Conservation (phyloP, 306 rosid genomes). For the Trichosanthes cucumerina region DNA sequence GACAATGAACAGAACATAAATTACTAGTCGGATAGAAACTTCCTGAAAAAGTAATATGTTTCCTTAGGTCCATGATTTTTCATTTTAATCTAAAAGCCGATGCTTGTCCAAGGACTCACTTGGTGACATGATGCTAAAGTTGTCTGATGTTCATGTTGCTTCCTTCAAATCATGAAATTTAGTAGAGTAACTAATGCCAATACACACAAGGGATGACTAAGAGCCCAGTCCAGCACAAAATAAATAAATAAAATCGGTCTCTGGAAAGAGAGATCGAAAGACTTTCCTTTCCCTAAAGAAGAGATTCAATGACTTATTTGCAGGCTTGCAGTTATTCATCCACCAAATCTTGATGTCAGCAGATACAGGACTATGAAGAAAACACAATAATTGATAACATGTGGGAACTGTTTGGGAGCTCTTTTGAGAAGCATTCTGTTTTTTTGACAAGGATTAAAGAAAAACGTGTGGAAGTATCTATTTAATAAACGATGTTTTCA, state of each 20-base stretch:
- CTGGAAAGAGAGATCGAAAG: background rate
- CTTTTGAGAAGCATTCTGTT: background rate
- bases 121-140: background rate
- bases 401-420: background rate
- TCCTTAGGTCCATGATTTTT: conserved; percentile 1
- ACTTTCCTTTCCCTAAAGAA: background rate
- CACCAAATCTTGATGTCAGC: background rate
- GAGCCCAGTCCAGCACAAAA: background rate
- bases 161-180: conserved; percentile 7
- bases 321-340: background rate
- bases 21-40: background rate
- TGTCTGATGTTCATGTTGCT: conserved; percentile 2
- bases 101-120: background rate
- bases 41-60: background rate
- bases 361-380: background rate
- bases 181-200: background rate
- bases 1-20: background rate
- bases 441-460: background rate
- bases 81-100: background rate
- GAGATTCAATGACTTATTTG: background rate
- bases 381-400: background rate
- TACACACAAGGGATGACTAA: background rate
- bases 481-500: background rate
- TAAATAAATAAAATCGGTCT: background rate
- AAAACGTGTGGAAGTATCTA: background rate